phyloP scores from a whole-genome alignment of 1,139 yeast genomes.

The Zygosaccharomyces sapae region DNA sequence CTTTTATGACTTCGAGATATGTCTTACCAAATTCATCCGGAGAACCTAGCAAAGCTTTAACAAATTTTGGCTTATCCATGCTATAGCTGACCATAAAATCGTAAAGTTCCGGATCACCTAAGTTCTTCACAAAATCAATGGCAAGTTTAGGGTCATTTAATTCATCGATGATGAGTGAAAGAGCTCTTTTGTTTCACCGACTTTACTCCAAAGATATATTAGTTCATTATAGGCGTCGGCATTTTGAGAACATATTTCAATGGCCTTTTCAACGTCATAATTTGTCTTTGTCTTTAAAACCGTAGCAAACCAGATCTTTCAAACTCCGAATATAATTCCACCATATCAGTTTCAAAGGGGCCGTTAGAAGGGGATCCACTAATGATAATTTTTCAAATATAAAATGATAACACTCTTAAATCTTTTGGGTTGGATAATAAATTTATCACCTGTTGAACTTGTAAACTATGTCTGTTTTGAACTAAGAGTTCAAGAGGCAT shows the following conservation, averaged over 20 bases:
- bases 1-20: constrained; percentile 52
- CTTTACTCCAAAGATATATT: constrained; percentile 74
- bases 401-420: constrained; percentile 57
- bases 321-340: constrained; percentile 55
- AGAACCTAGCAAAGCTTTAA: constrained; percentile 66
- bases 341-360: constrained; percentile 63
- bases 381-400: constrained; percentile 52
- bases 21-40: constrained; percentile 71
- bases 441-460: constrained; percentile 48
- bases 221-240: constrained; percentile 58
- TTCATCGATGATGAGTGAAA: constrained; percentile 69
- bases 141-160: constrained; percentile 78
- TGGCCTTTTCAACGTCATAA: constrained; percentile 69
- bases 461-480: constrained; percentile 60
- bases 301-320: constrained; percentile 52
- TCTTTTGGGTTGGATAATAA: constrained; percentile 43
- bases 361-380: constrained; percentile 52
- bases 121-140: constrained; percentile 66
- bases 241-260: constrained; percentile 54
- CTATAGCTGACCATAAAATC: constrained; percentile 67
- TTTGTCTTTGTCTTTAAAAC: constrained; percentile 48
- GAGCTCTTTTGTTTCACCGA: constrained; percentile 77
- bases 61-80: constrained; percentile 65
- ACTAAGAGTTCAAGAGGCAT: constrained; percentile 56
- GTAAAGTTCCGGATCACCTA: constrained; percentile 77